Base-by-base conservation (phyloP, 768 basidiomycete species). In the Mycena rosella region DNA sequence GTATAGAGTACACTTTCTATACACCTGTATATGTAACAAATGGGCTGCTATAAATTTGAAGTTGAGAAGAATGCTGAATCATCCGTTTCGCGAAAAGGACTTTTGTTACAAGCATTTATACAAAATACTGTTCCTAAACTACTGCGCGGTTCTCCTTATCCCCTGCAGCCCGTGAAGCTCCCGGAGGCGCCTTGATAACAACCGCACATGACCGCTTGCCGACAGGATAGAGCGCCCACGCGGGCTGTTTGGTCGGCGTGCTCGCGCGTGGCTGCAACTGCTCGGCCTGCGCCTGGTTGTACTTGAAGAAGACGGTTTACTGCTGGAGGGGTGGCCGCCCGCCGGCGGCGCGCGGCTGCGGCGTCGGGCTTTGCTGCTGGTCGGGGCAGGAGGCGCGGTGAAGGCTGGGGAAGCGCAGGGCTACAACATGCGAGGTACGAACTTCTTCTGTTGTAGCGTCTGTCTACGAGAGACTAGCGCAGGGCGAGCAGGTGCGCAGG, bases 211-310 rank as follows among this genome's bases (percentile, higher is more conserved):
- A 68, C 5, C 60, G 62, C 40, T 44, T 24, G 30, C 62, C 62
- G 22, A 66, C 65, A n/a, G 70, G 70, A 34, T 67, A 66, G 17
- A 66, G 70, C 29, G 66, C 24, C 70, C 70, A 71, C 48, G 24
- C 27, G 18, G 63, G 70, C 7, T 49, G 63, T 32, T 42, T 15
- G 38, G 26, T 22, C n/a, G 26, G 55, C n/a, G 22, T 59, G 69
- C 38, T 40, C 22, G 38, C 10, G 13, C 8, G 38, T 7, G 44
- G 22, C n/a, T 13, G 20, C 44, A 22, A 4, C n/a, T 40, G 38
- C 8, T 11, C 32, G 38, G 17, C 38, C 8, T 13, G n/a, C n/a
- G n/a, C n/a, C 38, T 22, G 45, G 4, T 20, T 8, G 30, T 48
- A 20, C 8, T 44, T n/a, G 58, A 60, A 71, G 61, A 60, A 67